Evolutionary conservation across 495 filamentous ascomycete genomes (phyloP).

Genomic region (Penicillium psychrofluorescens): DNA sequence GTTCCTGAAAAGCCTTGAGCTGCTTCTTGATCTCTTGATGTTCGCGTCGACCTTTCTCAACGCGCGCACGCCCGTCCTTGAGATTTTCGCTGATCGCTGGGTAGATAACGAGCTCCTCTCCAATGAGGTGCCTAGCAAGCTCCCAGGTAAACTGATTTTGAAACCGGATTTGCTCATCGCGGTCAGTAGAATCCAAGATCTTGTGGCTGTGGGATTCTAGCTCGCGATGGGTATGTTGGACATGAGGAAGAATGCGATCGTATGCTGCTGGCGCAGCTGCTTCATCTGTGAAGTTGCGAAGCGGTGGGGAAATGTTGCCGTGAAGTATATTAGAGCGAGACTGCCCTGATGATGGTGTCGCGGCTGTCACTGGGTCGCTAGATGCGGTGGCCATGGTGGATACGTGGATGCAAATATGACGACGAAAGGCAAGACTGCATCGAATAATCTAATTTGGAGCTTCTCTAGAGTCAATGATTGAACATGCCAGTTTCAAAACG

Average conservation of each 20-base stretch:
- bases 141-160: slow-evolving; percentile 64
- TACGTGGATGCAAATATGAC: not conserved
- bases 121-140: slow-evolving; percentile 53
- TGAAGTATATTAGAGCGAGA: not conserved
- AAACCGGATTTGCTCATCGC: slow-evolving; percentile 44
- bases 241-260: slow-evolving; percentile 38
- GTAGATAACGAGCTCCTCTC: slow-evolving; percentile 60
- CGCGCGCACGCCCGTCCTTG: slow-evolving; percentile 39
- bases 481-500: no score
- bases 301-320: slow-evolving; percentile 3
- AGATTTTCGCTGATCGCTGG: slow-evolving; percentile 54
- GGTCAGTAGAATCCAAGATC: slow-evolving; percentile 40
- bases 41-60: slow-evolving; percentile 46
- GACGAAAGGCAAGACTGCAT: no score
- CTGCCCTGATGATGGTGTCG: not conserved
- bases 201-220: slow-evolving; percentile 49
- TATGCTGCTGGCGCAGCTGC: slow-evolving; percentile 1
- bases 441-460: no score
- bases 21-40: slow-evolving; percentile 54
- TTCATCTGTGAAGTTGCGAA: slow-evolving; percentile 5
- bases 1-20: slow-evolving; percentile 51
- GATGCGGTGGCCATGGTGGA: slow-evolving; percentile 1
- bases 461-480: no score
- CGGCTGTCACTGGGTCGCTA: slow-evolving; percentile 1
- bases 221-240: slow-evolving; percentile 55